Conservation (phyloP, 441 rosid genomes). For the Flueggea neowawraea region DNA sequence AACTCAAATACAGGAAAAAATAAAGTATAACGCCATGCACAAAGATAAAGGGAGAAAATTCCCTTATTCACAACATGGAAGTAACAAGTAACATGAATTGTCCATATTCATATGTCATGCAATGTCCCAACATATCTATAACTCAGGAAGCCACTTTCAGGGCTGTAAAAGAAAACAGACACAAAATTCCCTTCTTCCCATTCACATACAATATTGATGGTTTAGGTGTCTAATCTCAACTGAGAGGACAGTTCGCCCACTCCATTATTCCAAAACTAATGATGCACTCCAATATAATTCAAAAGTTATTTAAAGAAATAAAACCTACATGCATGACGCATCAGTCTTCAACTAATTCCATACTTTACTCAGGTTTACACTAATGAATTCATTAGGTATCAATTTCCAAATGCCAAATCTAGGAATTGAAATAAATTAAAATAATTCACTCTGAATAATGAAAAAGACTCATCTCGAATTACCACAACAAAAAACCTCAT, state of each 20-base stretch:
- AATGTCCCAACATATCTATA: not conserved
- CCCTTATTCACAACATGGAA: not conserved
- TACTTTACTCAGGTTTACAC: no score
- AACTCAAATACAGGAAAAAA: conserved; percentile 1
- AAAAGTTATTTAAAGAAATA: not conserved
- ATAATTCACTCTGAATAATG: not conserved
- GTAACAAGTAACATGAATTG: not conserved
- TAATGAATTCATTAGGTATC: no score
- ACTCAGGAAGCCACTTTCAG: not conserved
- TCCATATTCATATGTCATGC: not conserved
- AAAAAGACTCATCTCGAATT: not conserved
- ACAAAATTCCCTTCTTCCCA: not conserved
- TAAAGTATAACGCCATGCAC: conserved; percentile 5
- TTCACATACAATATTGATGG: not conserved
- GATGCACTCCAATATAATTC: not conserved
- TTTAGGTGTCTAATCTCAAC: not conserved
- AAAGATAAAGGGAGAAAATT: not conserved
- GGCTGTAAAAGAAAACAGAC: no score
- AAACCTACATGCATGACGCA: not conserved
- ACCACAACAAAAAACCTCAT: not conserved
- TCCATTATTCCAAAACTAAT: not conserved
- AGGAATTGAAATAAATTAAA: no score
- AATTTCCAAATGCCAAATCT: no score
- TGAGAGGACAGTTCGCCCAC: not conserved
- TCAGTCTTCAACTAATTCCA: not conserved